Evolutionary conservation across 140 eudicot species (phyloP).

Genomic region (Erigeron philadelphicus): DNA sequence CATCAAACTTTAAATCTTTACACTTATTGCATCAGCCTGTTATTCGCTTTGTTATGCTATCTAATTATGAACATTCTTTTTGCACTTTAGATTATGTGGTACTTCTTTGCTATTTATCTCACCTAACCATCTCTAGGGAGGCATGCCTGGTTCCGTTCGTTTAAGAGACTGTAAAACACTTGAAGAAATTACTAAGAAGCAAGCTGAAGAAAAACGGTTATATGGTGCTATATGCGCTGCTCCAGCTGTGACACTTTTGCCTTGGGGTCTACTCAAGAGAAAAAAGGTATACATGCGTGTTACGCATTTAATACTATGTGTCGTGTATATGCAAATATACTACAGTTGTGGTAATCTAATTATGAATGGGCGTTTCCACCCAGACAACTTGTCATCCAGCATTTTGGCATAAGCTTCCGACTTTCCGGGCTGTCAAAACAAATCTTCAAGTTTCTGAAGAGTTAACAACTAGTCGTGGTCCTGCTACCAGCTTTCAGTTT

Average conservation of each 20-base stretch:
- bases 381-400: slow-evolving; percentile 95
- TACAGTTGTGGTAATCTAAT: slow-evolving; percentile 16
- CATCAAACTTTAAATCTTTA: too few relatives aligned
- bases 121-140: slow-evolving; percentile 54
- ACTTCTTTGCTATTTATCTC: slow-evolving; percentile 5
- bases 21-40: too few relatives aligned
- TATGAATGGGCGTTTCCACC: slow-evolving; percentile 18
- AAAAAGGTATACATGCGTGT: slow-evolving; percentile 47
- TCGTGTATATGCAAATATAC: neutral
- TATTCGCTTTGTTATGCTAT: too few relatives aligned
- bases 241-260: slow-evolving; percentile 95
- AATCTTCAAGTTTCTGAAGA: slow-evolving; percentile 70
- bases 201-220: slow-evolving; percentile 77
- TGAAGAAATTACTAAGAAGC: slow-evolving; percentile 63
- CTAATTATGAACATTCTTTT: too few relatives aligned
- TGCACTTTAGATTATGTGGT: neutral
- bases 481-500: slow-evolving; percentile 78
- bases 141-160: slow-evolving; percentile 97
- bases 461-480: slow-evolving; percentile 97
- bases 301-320: neutral
- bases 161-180: slow-evolving; percentile 71
- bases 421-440: slow-evolving; percentile 81
- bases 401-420: slow-evolving; percentile 71
- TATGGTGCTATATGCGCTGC: slow-evolving; percentile 98
- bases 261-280: slow-evolving; percentile 88